Evolutionary conservation across 176 grass and related monocot genomes (phyloP).

Genomic region (Aegilops bicornis): DNA sequence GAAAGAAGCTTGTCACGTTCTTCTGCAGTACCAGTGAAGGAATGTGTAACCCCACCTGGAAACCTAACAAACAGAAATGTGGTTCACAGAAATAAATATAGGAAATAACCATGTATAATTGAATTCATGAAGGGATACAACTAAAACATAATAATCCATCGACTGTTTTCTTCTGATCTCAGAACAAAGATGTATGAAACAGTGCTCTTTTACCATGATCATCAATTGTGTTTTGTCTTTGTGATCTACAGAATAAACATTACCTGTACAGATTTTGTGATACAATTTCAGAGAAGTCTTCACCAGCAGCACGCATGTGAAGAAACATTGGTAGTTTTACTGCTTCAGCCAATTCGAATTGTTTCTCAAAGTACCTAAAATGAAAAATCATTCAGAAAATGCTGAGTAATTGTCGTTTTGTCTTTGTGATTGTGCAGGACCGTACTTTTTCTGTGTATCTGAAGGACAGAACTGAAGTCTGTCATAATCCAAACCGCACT

Average conservation of each 20-base stretch:
- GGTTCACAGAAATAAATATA: not conserved
- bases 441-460: slow-evolving; percentile 88
- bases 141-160: not conserved
- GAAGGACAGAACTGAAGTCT: slow-evolving; percentile 88
- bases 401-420: not conserved
- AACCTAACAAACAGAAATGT: slow-evolving; percentile 52
- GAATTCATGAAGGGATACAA: not conserved
- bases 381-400: slow-evolving; percentile 18
- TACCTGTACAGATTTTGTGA: slow-evolving; percentile 71
- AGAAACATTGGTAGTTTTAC: slow-evolving; percentile 97
- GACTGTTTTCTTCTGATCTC: not conserved
- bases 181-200: not conserved
- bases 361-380: slow-evolving; percentile 88
- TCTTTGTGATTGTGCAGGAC: not conserved
- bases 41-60: slow-evolving; percentile 82
- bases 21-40: slow-evolving; percentile 85
- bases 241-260: not conserved
- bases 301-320: slow-evolving; percentile 93
- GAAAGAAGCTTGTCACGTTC: slow-evolving; percentile 77
- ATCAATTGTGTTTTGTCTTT: not conserved
- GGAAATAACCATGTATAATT: not conserved
- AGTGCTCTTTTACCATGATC: slow-evolving; percentile 5
- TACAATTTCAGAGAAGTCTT: slow-evolving; percentile 89
- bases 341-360: slow-evolving; percentile 88
- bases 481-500: slow-evolving; percentile 98